Conservation (phyloP, 2,329 filamentous ascomycete species). For the Onygena corvina region DNA sequence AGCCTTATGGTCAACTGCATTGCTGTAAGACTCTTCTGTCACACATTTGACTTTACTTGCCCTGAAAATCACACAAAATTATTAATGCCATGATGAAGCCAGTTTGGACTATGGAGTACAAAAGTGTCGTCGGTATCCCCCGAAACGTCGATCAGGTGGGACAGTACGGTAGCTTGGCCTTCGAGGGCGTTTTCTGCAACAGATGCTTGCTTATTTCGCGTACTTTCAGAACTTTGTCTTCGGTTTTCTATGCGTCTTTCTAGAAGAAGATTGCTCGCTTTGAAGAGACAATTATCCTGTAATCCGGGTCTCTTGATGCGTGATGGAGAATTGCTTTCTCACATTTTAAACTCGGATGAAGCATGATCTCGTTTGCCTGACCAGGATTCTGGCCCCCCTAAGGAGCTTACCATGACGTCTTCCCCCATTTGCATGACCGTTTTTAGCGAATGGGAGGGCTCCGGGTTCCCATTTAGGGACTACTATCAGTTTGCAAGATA, state of each 20-base stretch:
- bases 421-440: not conserved
- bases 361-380: not conserved
- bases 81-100: not conserved
- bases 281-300: not conserved
- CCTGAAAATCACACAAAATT: not conserved
- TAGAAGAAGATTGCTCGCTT: not conserved
- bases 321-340: too few species aligned
- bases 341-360: not conserved
- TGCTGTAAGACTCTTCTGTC: not conserved
- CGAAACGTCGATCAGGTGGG: not conserved
- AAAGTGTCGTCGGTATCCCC: not conserved
- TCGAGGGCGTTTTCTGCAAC: not conserved
- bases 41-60: not conserved
- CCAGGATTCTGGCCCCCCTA: not conserved
- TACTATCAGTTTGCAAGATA: not conserved
- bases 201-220: not conserved
- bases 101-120: not conserved
- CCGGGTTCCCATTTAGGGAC: not conserved
- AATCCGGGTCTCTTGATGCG: not conserved
- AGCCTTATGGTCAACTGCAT: constrained; percentile 4
- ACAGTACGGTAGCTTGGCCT: not conserved
- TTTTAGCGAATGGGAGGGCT: not conserved
- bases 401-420: not conserved
- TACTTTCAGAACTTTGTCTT: not conserved
- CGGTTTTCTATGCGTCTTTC: not conserved